Base-by-base conservation (phyloP, 2,329 filamentous ascomycete species). In the Dactylellina cionopaga region DNA sequence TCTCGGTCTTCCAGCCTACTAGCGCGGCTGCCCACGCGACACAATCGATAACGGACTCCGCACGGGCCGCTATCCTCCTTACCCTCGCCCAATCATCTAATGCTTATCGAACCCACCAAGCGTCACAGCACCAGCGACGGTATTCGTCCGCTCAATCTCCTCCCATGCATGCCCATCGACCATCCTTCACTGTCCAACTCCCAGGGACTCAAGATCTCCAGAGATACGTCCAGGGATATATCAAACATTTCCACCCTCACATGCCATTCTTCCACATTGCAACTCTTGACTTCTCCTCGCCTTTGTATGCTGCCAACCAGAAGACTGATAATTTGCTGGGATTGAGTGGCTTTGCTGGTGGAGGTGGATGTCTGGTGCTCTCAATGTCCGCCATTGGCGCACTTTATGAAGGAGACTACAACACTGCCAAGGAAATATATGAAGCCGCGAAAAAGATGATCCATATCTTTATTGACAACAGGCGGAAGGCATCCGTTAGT, bases 401-500 rank as follows among this genome's bases (percentile, higher is more conserved):
- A 33, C 83, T 97, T 37, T 97, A 96, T 81, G 94, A 97, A 81
- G 87, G 89, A 78, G 93, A 98, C 70, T 87, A 89, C 68, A 84
- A 85, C 25, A 86, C 90, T 62, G 96, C 93, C 22, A 90, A 90
- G 79, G 90, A 96, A 47, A 82, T 99, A 5, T 97, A 97, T 78
- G 92, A 96, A 76, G 90, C 92, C 79, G 91, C 93, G 51, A 97
- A 97, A 83, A 96, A 92, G 81, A 92, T 96, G 89, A 96, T 98
- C 66, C 89, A 94, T 75, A 84, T 93, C 73, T 96, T 96, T 79
- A 86, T 99, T 31, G 94, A 98, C 80, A 92, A 96, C 80, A 87
- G 92, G 66, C 88, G 92, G 75, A 94, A 93, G 80, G 90, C 90
- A 58, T 92, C 96, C 78, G 89, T 96, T 79, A 85, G 85, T 19